A percentile compares a stretch with the other conserved stretches of the same genome.
These are phyloP conservation scores for Colletotrichum brevisporum DNA, from an alignment of 2,329 filamentous ascomycete species.

Conservation along the genomic window DNA sequence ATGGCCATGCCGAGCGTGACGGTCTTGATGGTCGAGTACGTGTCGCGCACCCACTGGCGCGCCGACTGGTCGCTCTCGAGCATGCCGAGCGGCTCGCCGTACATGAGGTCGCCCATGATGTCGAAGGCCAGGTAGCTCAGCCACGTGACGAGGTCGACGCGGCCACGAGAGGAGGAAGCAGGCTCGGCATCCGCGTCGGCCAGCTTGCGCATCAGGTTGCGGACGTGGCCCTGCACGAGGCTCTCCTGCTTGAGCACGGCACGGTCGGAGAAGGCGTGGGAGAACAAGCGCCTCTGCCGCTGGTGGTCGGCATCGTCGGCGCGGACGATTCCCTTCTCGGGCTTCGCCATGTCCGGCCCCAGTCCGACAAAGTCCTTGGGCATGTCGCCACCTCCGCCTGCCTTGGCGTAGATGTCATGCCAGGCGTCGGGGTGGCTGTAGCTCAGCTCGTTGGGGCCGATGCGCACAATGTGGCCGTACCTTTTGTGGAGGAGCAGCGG, in stretches of 20 bases:
- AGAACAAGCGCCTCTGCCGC: conserved; percentile 44
- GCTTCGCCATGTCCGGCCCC: conserved; percentile 50
- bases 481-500: conserved; percentile 41
- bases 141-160: conserved; percentile 45
- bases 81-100: conserved; percentile 49
- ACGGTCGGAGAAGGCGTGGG: conserved; percentile 48
- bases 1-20: conserved; percentile 39
- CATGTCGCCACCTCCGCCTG: conserved; percentile 39
- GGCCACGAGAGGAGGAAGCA: conserved; percentile 9
- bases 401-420: conserved; percentile 41
- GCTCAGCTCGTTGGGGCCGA: conserved; percentile 41
- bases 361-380: conserved; percentile 46
- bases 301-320: conserved; percentile 32
- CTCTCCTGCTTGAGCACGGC: conserved; percentile 50
- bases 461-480: conserved; percentile 43
- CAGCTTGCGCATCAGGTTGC: conserved; percentile 36
- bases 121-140: conserved; percentile 48
- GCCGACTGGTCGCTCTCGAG: conserved; percentile 43
- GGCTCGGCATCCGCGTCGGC: conserved; percentile 20
- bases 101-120: conserved; percentile 49
- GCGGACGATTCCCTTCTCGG: conserved; percentile 39
- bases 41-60: conserved; percentile 46
- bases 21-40: conserved; percentile 43
- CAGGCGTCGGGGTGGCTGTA: conserved; percentile 40
- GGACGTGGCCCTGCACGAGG: conserved; percentile 45